Percentiles rank a stretch among this genome's conserved stretches.
Evolutionary conservation across 306 rosid genomes (phyloP).

Genomic region (Trifolium dubium): DNA sequence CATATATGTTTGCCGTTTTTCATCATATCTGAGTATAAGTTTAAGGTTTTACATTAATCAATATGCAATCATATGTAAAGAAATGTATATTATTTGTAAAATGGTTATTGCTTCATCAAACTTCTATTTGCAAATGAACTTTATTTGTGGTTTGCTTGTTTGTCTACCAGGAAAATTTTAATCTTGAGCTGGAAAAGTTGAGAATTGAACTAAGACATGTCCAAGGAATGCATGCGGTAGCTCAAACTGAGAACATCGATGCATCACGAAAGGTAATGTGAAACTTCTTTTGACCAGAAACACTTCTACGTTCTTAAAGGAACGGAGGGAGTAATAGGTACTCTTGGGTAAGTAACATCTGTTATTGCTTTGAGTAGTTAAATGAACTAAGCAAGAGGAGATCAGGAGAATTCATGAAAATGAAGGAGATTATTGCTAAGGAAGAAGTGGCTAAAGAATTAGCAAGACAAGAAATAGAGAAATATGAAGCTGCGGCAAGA

Average conservation of each 20-base stretch:
- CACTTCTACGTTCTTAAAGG: neutral
- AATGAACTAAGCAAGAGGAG: constrained; percentile 58
- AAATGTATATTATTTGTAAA: neutral
- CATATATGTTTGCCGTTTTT: constrained; percentile 15
- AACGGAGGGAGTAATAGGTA: neutral
- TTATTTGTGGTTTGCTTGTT: constrained; percentile 15
- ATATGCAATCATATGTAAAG: constrained; percentile 3
- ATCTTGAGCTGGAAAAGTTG: constrained; percentile 83
- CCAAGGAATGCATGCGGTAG: constrained; percentile 84
- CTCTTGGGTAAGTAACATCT: constrained; percentile 38
- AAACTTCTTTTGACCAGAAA: constrained; percentile 26
- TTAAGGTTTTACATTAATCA: neutral
- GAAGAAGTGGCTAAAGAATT: constrained; percentile 61
- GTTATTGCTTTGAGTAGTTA: constrained; percentile 58
- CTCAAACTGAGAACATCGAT: constrained; percentile 72
- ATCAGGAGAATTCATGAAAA: constrained; percentile 61
- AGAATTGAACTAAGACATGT: constrained; percentile 87
- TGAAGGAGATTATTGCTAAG: constrained; percentile 61
- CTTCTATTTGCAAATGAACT: constrained; percentile 25
- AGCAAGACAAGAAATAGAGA: constrained; percentile 64
- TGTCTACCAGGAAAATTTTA: constrained; percentile 62
- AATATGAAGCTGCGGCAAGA: constrained; percentile 63
- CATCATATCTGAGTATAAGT: constrained; percentile 1
- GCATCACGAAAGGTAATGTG: constrained; percentile 74
- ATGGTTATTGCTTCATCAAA: constrained; percentile 31